Evolutionary conservation across 306 rosid genomes (phyloP), one percentile per base, ranked within the genome.

Genomic region (Pueraria montana): DNA sequence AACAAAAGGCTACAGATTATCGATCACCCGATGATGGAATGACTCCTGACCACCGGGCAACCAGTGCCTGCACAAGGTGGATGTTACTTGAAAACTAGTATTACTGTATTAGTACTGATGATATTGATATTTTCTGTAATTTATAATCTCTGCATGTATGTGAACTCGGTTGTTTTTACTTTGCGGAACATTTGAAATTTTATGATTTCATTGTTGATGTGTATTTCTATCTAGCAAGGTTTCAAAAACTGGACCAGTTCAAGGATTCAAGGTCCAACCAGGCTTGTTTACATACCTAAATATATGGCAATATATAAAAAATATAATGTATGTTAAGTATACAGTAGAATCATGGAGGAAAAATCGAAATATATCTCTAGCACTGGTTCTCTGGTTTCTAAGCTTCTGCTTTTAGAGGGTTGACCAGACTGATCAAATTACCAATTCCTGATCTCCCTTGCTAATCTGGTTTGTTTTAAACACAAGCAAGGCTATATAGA

Each of bases 21-120:
- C 87, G 89, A 70, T 89, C 97, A 76, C 97, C 97, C 58, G 99
- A 96, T 84, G 99, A 96, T 89, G 97, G 97, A 80, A 88, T 94
- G 68, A 88, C 90, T 86, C 97, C 97, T 79, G 99, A 96, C 84
- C 99, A 96, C 87, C 93, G 99, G 73, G 92, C 98, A 46, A 96
- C 99, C 56, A 91, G 34, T 89, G 99, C 99, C 80, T 96, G 99
- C 83, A 76, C 97, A 43, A 96, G 99, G 99, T 96, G 86, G 77
- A 49, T 65, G 24, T 48, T 74, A 79, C 76, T 65, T 59, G 67
- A 30, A 11, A 80, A 59, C 40, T 70, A 72, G 59, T 56, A 50
- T 36, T 74, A 8, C 13, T 40, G 58, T 58, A 61, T 38, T 75
- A 8, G 14, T 40, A 42, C 61, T 45, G 40, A 58, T 63, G 48